Base-by-base conservation (phyloP, 768 basidiomycete genomes). In the Trametes elegans region DNA sequence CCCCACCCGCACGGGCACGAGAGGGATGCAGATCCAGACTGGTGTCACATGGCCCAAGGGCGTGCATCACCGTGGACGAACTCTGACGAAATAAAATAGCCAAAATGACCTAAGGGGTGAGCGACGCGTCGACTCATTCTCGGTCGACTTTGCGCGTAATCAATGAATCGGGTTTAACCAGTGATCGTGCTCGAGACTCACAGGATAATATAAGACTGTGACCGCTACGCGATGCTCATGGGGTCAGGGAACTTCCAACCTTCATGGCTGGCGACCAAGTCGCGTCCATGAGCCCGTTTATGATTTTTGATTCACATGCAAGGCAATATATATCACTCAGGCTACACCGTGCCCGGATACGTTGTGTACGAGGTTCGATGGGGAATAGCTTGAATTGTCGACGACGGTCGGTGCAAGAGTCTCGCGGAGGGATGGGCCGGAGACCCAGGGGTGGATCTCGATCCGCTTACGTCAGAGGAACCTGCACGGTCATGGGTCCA, bases 41-140 rank as follows among this genome's bases (percentile, higher is more conserved):
- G 11, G 38, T 24, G 46, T 53, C 56, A 58, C 50, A 53, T 58
- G 56, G 44, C 38, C 39, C 40, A 19, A 46, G 35, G 46, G 41
- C 55, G 50, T 52, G 50, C 32, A 52, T 52, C 41, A 52, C 50
- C 50, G 43, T 50, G 55, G 36, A 24, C 40, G 50, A 42, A 36
- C 38, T 28, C 38, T 58, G 56, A 53, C 56, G 56, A 13, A 58
- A 52, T 47, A 36, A 21, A 34, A 32, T 42, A 34, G 26, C 45
- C 16, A 48, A 42, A 27, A 58, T 58, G 50, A 58, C 56, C 56
- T 52, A 52, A 58, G 28, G 31, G 26, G 24, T 36, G 26, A n/a
- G 19, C 43, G 32, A 21, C 24, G 19, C 44, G n/a, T 57, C 19
- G 18, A 29, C 23, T 38, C 31, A 24, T 48, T 29, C 35, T 23